Evolutionary conservation across 352 stramenopile genomes (phyloP), one percentile per base, ranked within the genome.

Genomic region (Hyaloperonospora brassicae): DNA sequence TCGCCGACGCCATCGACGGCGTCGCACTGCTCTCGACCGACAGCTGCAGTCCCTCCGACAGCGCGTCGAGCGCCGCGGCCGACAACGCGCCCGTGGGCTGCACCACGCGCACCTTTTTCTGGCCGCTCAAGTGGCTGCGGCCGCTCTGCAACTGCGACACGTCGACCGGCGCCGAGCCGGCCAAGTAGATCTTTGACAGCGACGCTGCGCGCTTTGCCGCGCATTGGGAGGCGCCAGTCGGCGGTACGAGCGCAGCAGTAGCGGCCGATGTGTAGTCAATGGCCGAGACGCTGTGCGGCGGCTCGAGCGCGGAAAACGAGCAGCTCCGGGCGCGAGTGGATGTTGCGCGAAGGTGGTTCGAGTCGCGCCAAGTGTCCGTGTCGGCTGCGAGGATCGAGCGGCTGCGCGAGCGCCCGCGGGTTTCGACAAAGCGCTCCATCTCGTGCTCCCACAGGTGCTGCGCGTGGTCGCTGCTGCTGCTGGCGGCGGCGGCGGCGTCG

Each of bases 161-260:
- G 42, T 93, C 83, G 13, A 93, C 83, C 3, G 83, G 83, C 9
- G 77, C 77, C 3, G 83, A 93, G 0, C 83, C 83, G 3, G 84
- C 83, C 41, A 93, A 44, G 55, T 93, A 93, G 35, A 93, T 89
- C 62, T 90, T 90, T 35, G 80, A 90, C 5, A 91, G 59, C 36
- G 77, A 88, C 1, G 83, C 73, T 0, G 83, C 83, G 12, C 82
- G 67, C 40, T 86, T 81, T 10, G 79, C 77, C 22, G 62, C 22
- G 62, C 67, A 25, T 84, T 69, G 36, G 36, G 5, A 5, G 36
- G 69, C 59, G 1, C 72, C 57, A 47, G 10, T 41, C 11, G 22
- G 62, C 17, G 17, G 17, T 17, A 17, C 17, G 17, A 52, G 5
- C 47, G 4, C 58, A 40, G 9, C 47, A 17, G 17, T 34, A 24